phyloP scores from a whole-genome alignment of 345 rosid genomes.

The Citrus trifoliata region DNA sequence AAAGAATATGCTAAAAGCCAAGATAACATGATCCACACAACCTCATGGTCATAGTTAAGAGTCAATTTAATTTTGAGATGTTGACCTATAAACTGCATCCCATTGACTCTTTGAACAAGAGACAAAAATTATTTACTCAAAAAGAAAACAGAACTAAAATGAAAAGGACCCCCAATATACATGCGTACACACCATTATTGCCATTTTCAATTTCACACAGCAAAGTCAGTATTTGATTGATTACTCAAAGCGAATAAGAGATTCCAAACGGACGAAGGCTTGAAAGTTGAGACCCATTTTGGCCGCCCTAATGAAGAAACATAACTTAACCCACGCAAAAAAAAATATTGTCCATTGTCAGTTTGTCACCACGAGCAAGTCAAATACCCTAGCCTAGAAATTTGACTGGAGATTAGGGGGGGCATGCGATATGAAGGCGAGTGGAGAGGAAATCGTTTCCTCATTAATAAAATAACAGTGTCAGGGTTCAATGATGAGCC shows the following conservation, averaged over 20 bases:
- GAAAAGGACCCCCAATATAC: neutral
- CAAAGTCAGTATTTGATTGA: neutral
- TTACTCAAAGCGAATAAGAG: neutral
- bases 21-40: no score
- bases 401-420: neutral
- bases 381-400: neutral
- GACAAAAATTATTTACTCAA: neutral
- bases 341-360: no score
- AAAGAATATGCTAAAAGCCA: neutral
- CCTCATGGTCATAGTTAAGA: no score
- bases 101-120: neutral
- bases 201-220: neutral
- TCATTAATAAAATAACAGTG: slow-evolving; percentile 1
- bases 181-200: neutral
- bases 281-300: neutral
- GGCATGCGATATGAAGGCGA: neutral
- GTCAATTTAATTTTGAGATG: neutral
- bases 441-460: neutral
- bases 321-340: neutral
- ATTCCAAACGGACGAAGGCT: neutral
- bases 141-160: neutral
- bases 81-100: neutral
- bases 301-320: neutral
- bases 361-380: neutral
- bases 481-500: slow-evolving; percentile 43